Percentiles rank a stretch among this genome's conserved stretches.
These are phyloP conservation scores for Quercus tomentella DNA, from an alignment of 331 rosid species.

Conservation along the genomic window DNA sequence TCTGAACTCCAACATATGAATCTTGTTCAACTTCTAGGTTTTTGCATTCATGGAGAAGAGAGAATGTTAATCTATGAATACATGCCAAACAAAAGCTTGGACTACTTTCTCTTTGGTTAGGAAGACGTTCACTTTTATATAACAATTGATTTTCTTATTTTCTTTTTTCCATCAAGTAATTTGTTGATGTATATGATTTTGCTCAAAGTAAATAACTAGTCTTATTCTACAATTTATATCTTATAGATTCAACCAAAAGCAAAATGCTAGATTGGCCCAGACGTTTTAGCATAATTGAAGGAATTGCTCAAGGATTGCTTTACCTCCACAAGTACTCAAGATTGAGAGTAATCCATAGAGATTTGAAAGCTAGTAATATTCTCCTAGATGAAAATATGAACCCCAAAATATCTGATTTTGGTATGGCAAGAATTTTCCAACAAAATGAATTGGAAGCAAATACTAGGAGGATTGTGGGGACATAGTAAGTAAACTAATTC, in stretches of 20 bases:
- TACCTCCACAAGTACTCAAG: constrained; percentile 2
- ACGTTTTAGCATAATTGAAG: not conserved
- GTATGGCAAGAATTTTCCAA: constrained; percentile 5
- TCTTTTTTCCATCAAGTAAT: not conserved
- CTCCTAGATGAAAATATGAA: not conserved
- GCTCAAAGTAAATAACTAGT: not conserved
- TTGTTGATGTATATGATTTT: not conserved
- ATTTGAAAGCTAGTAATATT: constrained; percentile 14
- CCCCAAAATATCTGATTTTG: constrained; percentile 16
- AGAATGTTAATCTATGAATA: constrained; percentile 15
- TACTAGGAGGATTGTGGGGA: not conserved
- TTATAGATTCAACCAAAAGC: not conserved
- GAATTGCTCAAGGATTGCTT: constrained; percentile 2
- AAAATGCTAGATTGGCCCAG: constrained; percentile 4
- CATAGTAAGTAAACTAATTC: not conserved
- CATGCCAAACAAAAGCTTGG: constrained; percentile 23
- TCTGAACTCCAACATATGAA: constrained; percentile 20
- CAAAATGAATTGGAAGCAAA: constrained; percentile 8
- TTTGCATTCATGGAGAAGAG: constrained; percentile 11
- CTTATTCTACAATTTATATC: not conserved
- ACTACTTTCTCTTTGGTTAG: constrained; percentile 21
- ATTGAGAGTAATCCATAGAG: not conserved
- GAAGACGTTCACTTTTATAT: not conserved
- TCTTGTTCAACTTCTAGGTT: constrained; percentile 17
- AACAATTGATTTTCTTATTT: not conserved